Base-by-base conservation (phyloP, 352 stramenopile species). In the Paralagenidium karlingii region DNA sequence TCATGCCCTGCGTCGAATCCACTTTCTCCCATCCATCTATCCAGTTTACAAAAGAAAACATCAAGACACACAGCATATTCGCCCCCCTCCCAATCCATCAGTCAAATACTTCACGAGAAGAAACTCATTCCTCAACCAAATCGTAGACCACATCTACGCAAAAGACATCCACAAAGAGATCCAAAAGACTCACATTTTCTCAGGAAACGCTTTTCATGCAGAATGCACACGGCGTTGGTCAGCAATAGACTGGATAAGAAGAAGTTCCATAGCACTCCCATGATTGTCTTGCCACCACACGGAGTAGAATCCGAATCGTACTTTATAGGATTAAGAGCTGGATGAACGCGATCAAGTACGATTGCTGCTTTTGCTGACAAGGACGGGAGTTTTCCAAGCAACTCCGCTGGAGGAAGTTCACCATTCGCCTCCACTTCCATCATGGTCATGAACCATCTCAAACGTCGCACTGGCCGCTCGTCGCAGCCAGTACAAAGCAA, bases 241-340 rank as follows among this genome's bases (percentile, higher is more conserved):
- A 88, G 73, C 55, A 92, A 42, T 40, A 92, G 52, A 29, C 76
- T 90, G 53, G 79, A 78, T 24, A 89, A 70, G 52, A 92, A 69
- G 50, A 92, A 84, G 56, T 90, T 84, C 79, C 79, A 92, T 41
- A 92, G 55, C 34, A 86, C 74, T 37, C 77, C 70, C 78, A 92
- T 92, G 19, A n/a, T n/a, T n/a, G n/a, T n/a, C n/a, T n/a, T n/a
- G n/a, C n/a, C n/a, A n/a, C n/a, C n/a, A n/a, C n/a, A n/a, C n/a
- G n/a, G n/a, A n/a, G n/a, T n/a, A n/a, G n/a, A n/a, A n/a, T n/a
- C n/a, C n/a, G n/a, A n/a, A n/a, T n/a, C n/a, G n/a, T n/a, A n/a
- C n/a, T n/a, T n/a, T n/a, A n/a, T n/a, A n/a, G n/a, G n/a, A n/a
- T n/a, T n/a, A n/a, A n/a, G n/a, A n/a, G n/a, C n/a, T n/a, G n/a